Conservation (phyloP, 345 rosid species). For the Moricandia arvensis region DNA sequence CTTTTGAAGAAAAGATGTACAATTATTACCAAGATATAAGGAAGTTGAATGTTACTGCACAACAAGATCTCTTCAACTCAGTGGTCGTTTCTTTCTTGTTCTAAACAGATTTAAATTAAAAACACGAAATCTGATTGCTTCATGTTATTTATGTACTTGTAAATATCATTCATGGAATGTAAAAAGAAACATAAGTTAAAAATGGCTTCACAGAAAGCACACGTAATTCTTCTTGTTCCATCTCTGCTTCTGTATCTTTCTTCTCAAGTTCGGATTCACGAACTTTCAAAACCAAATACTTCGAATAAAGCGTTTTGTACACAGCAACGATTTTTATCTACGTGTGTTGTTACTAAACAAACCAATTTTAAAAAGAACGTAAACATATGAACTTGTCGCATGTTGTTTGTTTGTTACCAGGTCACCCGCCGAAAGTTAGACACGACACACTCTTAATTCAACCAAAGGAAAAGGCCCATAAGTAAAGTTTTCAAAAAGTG, state of each 20-base stretch:
- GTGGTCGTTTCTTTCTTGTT: no score
- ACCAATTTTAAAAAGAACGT: not conserved
- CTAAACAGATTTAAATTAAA: no score
- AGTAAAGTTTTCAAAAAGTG: not conserved
- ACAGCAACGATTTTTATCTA: no score
- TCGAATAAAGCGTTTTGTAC: no score
- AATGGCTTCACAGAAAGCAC: no score
- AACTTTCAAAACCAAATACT: no score
- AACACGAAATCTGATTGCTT: no score
- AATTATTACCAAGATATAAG: not conserved
- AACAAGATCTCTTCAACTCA: no score
- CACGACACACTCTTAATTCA: not conserved
- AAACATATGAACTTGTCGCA: not conserved
- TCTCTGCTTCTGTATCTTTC: constrained; percentile 9
- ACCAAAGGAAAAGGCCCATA: not conserved
- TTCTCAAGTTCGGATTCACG: not conserved
- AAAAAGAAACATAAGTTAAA: no score
- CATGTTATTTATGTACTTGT: no score
- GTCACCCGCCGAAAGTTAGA: not conserved
- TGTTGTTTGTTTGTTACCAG: not conserved
- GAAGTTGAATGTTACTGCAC: no score
- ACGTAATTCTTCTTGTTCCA: constrained; percentile 10
- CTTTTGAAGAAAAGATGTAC: not conserved
- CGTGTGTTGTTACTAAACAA: not conserved
- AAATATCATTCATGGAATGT: no score